These are phyloP conservation scores for Polygonum maritimum DNA, from an alignment of 148 eudicot genomes.

Conservation along the genomic window DNA sequence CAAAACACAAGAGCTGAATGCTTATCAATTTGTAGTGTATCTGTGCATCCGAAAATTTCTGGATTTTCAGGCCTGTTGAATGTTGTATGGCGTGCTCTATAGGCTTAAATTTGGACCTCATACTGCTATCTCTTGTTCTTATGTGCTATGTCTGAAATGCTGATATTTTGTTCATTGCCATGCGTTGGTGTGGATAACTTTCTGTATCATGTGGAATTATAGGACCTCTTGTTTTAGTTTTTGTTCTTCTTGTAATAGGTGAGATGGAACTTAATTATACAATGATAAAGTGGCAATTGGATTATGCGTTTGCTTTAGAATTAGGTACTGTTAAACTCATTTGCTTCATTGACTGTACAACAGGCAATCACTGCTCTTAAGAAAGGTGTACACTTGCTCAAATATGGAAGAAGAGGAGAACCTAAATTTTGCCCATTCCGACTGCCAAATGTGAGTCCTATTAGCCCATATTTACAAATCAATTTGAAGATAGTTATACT, in stretches of 20 bases:
- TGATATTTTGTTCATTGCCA: background rate
- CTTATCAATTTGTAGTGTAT: background rate
- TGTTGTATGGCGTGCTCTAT: background rate
- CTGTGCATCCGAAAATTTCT: background rate
- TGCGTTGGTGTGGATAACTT: background rate
- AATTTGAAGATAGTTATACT: background rate
- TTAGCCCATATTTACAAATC: background rate
- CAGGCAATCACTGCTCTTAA: constrained; percentile 93
- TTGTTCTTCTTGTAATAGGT: background rate
- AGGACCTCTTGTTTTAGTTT: background rate
- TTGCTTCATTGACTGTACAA: constrained; percentile 4
- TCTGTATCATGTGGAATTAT: background rate
- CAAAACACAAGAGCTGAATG: background rate
- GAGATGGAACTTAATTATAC: background rate
- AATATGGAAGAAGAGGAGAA: constrained; percentile 90
- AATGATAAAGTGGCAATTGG: background rate
- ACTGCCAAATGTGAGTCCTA: constrained; percentile 62
- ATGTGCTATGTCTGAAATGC: background rate
- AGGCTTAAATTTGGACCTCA: background rate
- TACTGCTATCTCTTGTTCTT: background rate
- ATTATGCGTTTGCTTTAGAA: background rate
- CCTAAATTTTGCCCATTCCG: constrained; percentile 88
- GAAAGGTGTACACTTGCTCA: constrained; percentile 77
- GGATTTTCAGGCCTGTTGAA: background rate
- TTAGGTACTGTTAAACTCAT: background rate